Conservation (phyloP, 2,329 filamentous ascomycete species). For the Penicillium sp. region DNA sequence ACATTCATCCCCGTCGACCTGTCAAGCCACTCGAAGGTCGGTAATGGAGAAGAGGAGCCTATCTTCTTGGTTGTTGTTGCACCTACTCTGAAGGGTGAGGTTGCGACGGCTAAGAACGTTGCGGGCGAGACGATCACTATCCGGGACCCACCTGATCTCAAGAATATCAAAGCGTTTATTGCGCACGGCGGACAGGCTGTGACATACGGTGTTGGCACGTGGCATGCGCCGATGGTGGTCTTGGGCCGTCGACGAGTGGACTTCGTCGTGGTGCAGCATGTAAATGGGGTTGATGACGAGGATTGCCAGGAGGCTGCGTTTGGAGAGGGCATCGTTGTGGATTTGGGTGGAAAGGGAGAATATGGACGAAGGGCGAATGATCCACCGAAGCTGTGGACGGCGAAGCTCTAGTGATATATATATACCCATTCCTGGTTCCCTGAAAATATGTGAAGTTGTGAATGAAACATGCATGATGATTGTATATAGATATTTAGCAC, state of each 20-base stretch:
- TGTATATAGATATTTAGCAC: background rate
- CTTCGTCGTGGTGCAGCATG: slow-evolving; percentile 87
- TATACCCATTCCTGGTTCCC: background rate
- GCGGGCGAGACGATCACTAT: slow-evolving; percentile 33
- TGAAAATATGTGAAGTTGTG: background rate
- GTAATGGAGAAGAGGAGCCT: slow-evolving; percentile 28
- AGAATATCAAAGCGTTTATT: slow-evolving; percentile 72
- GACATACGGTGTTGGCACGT: slow-evolving; percentile 88
- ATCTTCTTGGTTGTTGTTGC: slow-evolving; percentile 85
- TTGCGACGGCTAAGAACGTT: slow-evolving; percentile 34
- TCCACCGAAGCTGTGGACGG: slow-evolving; percentile 14
- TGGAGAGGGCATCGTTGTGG: slow-evolving; percentile 42
- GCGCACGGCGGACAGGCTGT: slow-evolving; percentile 79
- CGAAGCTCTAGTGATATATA: slow-evolving; percentile 16
- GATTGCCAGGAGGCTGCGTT: slow-evolving; percentile 80
- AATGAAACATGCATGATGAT: background rate
- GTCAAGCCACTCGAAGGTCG: slow-evolving; percentile 29
- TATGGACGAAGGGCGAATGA: slow-evolving; percentile 18
- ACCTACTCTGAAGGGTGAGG: slow-evolving; percentile 62
- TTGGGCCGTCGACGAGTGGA: slow-evolving; percentile 71
- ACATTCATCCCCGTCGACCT: slow-evolving; percentile 80
- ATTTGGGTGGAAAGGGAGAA: slow-evolving; percentile 25
- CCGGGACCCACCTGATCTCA: slow-evolving; percentile 67
- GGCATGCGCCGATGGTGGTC: slow-evolving; percentile 96
- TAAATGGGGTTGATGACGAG: slow-evolving; percentile 76